Conservation (phyloP, 305 asterid genomes). For the Rubia occidens region DNA sequence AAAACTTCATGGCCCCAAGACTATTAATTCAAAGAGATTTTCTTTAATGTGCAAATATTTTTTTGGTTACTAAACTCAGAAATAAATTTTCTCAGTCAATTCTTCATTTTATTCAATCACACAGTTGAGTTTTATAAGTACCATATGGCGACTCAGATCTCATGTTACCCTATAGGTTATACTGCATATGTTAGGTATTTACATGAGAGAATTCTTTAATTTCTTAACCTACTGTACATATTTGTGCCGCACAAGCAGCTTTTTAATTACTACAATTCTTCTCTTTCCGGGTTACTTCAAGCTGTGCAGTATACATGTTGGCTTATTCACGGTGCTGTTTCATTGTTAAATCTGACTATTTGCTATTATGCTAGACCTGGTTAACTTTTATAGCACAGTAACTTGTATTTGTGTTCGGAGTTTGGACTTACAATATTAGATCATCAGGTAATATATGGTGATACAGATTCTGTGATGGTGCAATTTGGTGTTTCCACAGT, state of each 20-base stretch:
- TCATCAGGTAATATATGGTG: slow-evolving; percentile 91
- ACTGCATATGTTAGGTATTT: not conserved
- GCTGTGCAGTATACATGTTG: not conserved
- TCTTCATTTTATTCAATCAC: not conserved
- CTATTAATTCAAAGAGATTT: no score
- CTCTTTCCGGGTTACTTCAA: not conserved
- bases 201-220: not conserved
- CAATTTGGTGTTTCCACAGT: slow-evolving; percentile 89
- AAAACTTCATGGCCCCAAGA: no score
- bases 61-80: not conserved
- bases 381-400: not conserved
- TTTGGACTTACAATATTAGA: not conserved
- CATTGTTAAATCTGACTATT: not conserved
- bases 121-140: not conserved
- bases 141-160: not conserved
- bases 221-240: not conserved
- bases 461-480: slow-evolving; percentile 99
- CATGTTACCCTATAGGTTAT: not conserved
- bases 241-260: not conserved
- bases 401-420: not conserved
- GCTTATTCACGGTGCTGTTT: not conserved
- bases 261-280: not conserved
- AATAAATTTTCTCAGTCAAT: not conserved
- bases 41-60: not conserved
- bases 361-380: slow-evolving; percentile 6